Percentiles rank a stretch among this genome's conserved stretches.
These are phyloP conservation scores for Cenchrus purpureus DNA, from an alignment of 176 grass and related monocot genomes.

Conservation along the genomic window DNA sequence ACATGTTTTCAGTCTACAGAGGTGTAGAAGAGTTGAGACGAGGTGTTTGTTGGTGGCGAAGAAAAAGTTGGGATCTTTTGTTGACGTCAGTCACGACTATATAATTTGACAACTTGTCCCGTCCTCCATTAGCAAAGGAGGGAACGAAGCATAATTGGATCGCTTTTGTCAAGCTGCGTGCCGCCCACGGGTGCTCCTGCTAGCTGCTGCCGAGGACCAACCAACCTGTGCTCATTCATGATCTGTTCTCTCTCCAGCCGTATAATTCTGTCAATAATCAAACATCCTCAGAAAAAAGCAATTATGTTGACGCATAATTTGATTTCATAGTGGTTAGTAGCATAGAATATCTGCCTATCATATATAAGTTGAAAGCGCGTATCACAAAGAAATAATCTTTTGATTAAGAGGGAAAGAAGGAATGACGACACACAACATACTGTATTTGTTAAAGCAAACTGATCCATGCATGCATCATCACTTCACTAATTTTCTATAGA, in stretches of 20 bases:
- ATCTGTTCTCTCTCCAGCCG: not conserved
- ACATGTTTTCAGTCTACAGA: not conserved
- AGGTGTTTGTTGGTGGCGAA: not conserved
- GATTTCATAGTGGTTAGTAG: not conserved
- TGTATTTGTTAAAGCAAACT: not conserved
- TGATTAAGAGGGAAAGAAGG: not conserved
- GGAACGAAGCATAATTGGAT: conserved; percentile 5
- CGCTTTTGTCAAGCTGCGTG: conserved; percentile 34
- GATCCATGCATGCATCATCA: not conserved
- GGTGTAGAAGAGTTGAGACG: not conserved
- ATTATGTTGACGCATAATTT: not conserved
- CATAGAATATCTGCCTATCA: not conserved
- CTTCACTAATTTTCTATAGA: no score
- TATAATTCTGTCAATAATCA: not conserved
- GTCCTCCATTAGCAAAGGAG: not conserved
- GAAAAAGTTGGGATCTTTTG: not conserved
- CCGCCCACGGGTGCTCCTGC: conserved; percentile 9
- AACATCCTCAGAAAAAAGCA: not conserved
- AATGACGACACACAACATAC: not conserved
- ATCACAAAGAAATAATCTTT: not conserved
- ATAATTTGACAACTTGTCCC: not conserved
- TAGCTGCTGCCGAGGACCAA: not conserved
- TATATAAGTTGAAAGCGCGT: conserved; percentile 13
- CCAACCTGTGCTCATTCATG: not conserved
- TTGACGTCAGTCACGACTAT: not conserved